Evolutionary conservation across 2,329 filamentous ascomycete genomes (phyloP).

Genomic region (Annulohypoxylon truncatum): DNA sequence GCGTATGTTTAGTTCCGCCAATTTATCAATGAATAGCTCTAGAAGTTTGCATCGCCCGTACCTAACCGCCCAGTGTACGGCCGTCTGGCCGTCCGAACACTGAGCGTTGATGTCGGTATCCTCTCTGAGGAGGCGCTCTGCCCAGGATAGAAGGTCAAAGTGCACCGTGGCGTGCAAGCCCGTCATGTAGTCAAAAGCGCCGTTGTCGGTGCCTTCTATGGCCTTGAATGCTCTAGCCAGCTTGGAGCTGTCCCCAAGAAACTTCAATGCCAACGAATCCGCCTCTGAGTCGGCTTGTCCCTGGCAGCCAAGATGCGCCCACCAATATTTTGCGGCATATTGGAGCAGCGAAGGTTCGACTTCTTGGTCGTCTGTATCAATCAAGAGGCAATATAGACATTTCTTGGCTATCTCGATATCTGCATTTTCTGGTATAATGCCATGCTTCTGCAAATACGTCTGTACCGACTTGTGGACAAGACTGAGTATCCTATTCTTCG

Average conservation of each 20-base stretch:
- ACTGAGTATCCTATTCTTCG: neutral
- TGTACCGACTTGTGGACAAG: constrained; percentile 2
- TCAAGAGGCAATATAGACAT: constrained; percentile 1
- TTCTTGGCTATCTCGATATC: neutral
- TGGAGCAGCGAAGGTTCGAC: neutral
- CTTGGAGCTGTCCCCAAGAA: neutral
- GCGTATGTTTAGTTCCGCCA: neutral
- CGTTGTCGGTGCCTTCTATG: neutral
- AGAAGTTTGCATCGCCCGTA: neutral
- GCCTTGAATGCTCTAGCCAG: neutral
- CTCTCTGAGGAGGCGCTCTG: neutral
- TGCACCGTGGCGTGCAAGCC: constrained; percentile 1
- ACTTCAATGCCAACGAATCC: neutral
- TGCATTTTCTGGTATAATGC: neutral
- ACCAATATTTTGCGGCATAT: constrained; percentile 6
- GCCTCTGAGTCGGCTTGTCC: neutral
- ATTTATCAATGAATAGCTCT: neutral
- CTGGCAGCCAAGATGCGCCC: neutral
- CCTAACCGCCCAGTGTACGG: constrained; percentile 2
- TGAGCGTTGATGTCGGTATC: neutral
- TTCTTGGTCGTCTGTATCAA: neutral
- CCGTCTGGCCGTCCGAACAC: constrained; percentile 2
- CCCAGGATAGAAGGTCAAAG: neutral
- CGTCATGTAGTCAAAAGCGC: neutral
- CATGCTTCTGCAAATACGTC: neutral